Percentiles rank a stretch among this genome's conserved stretches.
Conservation (phyloP, 2,329 filamentous ascomycete species). For the Coniochaeta sp. region DNA sequence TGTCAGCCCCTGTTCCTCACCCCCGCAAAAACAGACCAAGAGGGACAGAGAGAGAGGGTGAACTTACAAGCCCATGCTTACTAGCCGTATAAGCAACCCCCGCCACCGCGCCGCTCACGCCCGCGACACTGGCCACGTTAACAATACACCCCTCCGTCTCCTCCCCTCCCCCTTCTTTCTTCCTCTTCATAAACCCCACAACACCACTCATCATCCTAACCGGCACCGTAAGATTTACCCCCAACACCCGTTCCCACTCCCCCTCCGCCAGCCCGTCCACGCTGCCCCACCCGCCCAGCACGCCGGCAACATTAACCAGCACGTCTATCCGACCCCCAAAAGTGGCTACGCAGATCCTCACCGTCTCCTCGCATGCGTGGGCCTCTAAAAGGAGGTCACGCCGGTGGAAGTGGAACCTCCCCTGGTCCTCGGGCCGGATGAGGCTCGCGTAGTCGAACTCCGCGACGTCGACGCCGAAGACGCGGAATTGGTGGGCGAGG, state of each 20-base stretch:
- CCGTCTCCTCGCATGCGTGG: conserved; percentile 23
- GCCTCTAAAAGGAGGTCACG: conserved; percentile 21
- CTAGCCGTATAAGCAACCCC: conserved; percentile 38
- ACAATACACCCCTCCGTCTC: conserved; percentile 27
- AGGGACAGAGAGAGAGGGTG: background rate
- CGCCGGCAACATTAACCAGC: conserved; percentile 36
- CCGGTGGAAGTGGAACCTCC: conserved; percentile 25
- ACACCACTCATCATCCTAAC: conserved; percentile 37
- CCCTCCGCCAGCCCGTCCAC: conserved; percentile 29
- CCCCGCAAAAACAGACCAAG: background rate
- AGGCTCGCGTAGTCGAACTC: conserved; percentile 24
- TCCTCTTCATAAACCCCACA: conserved; percentile 31
- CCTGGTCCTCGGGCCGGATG: conserved; percentile 16
- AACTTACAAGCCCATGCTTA: conserved; percentile 32
- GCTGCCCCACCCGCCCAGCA: conserved; percentile 16
- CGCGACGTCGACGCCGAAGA: conserved; percentile 22
- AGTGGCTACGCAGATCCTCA: conserved; percentile 18
- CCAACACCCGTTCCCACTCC: conserved; percentile 31
- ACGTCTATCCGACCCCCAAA: conserved; percentile 26
- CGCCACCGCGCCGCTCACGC: conserved; percentile 26
- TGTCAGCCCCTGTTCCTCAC: conserved; percentile 5
- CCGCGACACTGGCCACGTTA: conserved; percentile 31
- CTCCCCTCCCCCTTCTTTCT: background rate
- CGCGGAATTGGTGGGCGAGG: conserved; percentile 20
- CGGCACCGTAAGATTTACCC: conserved; percentile 34